These are phyloP conservation scores for Graphilbum fragrans DNA, from an alignment of 2,329 filamentous ascomycete species.

Conservation along the genomic window DNA sequence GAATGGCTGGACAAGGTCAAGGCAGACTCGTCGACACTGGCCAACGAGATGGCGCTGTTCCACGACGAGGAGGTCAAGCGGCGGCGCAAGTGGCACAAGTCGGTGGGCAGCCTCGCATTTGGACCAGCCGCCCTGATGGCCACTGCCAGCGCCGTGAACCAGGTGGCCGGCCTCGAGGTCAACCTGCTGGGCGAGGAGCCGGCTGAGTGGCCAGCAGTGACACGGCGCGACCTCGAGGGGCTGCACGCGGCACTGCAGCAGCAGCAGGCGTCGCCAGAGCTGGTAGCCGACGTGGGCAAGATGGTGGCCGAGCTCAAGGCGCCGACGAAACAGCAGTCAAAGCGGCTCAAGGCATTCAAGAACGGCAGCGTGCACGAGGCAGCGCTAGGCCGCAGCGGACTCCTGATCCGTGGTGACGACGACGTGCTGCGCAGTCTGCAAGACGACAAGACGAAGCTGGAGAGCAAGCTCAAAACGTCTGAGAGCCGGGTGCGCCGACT, in stretches of 20 bases:
- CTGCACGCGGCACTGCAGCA: constrained; percentile 57
- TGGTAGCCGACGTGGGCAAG: constrained; percentile 62
- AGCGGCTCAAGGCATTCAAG: constrained; percentile 86
- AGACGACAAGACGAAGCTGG: constrained; percentile 66
- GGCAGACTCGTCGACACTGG: constrained; percentile 71
- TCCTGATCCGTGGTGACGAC: constrained; percentile 78
- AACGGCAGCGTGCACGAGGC: constrained; percentile 91
- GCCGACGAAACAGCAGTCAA: constrained; percentile 76
- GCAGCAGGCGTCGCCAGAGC: constrained; percentile 50
- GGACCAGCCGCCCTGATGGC: constrained; percentile 28
- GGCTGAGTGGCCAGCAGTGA: constrained; percentile 68
- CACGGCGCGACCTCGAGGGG: constrained; percentile 62
- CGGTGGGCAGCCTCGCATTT: constrained; percentile 58
- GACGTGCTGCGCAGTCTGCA: constrained; percentile 67
- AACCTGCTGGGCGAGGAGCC: constrained; percentile 71
- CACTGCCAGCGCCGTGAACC: constrained; percentile 44
- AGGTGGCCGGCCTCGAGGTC: constrained; percentile 68
- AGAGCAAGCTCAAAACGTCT: constrained; percentile 66
- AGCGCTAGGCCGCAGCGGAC: constrained; percentile 73
- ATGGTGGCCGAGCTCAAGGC: constrained; percentile 67
- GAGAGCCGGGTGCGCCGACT: constrained; percentile 83
- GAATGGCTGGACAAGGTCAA: constrained; percentile 92
- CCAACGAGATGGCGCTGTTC: constrained; percentile 85
- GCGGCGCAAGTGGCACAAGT: constrained; percentile 81
- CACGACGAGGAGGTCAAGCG: constrained; percentile 88